Evolutionary conservation across 2,329 filamentous ascomycete genomes (phyloP).

Genomic region (Lecanicillium sp.): DNA sequence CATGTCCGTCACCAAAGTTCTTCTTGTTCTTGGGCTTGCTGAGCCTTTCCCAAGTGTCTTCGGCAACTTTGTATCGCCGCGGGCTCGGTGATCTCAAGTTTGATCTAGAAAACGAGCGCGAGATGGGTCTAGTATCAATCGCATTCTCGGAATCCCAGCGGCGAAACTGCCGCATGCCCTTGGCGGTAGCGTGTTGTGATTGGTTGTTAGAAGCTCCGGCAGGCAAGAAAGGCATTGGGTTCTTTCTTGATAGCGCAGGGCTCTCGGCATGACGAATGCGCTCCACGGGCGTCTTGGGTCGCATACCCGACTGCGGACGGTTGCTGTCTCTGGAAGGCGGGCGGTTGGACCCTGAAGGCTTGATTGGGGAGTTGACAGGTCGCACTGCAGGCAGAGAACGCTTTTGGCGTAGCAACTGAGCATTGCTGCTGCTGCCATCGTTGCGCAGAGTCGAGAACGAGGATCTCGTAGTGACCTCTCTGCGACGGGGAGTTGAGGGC

Average conservation of each 20-base stretch:
- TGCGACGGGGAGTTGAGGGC: constrained; percentile 53
- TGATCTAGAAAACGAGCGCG: constrained; percentile 50
- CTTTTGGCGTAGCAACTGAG: constrained; percentile 58
- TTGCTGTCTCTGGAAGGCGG: constrained; percentile 52
- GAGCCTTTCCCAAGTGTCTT: constrained; percentile 55
- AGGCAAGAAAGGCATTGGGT: constrained; percentile 68
- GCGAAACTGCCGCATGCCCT: constrained; percentile 61
- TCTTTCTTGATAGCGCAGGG: constrained; percentile 46
- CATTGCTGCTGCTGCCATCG: constrained; percentile 57
- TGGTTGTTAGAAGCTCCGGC: constrained; percentile 66
- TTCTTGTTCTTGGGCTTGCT: constrained; percentile 54
- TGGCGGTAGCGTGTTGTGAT: constrained; percentile 71
- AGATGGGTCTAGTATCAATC: constrained; percentile 49
- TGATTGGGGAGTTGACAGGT: constrained; percentile 42
- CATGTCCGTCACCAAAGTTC: constrained; percentile 81
- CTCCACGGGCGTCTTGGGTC: constrained; percentile 67
- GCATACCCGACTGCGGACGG: constrained; percentile 43
- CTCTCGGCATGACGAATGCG: constrained; percentile 45
- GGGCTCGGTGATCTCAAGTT: constrained; percentile 55
- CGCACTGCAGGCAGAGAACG: constrained; percentile 56
- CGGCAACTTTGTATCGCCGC: constrained; percentile 36
- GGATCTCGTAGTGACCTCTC: constrained; percentile 48
- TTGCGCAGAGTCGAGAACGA: constrained; percentile 47
- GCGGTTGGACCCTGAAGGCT: constrained; percentile 41
- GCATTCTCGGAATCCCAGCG: constrained; percentile 75